Conservation (phyloP, 2,329 filamentous ascomycete species). For the Colletotrichum lindemuthianum region DNA sequence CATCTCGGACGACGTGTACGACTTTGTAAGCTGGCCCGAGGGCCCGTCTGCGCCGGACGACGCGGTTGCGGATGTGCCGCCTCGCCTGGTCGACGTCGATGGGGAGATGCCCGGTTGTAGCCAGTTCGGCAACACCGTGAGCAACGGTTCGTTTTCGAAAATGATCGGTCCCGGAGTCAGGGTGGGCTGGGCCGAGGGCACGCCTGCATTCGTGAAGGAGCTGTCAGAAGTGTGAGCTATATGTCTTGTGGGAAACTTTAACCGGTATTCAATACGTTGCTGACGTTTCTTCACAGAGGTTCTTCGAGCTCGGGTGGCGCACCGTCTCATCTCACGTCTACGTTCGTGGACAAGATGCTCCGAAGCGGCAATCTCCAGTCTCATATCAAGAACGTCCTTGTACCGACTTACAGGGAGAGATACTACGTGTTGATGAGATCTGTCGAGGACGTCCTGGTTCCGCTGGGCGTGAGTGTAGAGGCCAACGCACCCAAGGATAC, state of each 20-base stretch:
- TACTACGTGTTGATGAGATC: slow-evolving; percentile 36
- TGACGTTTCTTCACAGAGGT: background rate
- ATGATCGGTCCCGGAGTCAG: slow-evolving; percentile 82
- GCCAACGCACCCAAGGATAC: background rate
- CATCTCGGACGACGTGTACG: slow-evolving; percentile 92
- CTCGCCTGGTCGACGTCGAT: slow-evolving; percentile 84
- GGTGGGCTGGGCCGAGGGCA: slow-evolving; percentile 86
- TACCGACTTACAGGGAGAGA: slow-evolving; percentile 38
- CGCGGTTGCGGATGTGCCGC: slow-evolving; percentile 62
- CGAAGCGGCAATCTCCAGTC: slow-evolving; percentile 34
- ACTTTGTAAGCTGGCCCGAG: slow-evolving; percentile 80
- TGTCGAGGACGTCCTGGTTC: slow-evolving; percentile 35
- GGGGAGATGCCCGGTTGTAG: slow-evolving; percentile 63
- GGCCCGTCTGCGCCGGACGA: slow-evolving; percentile 41
- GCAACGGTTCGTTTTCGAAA: slow-evolving; percentile 94
- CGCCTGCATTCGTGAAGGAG: slow-evolving; percentile 61
- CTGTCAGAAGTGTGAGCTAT: slow-evolving; percentile 59
- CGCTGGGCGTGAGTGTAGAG: slow-evolving; percentile 13
- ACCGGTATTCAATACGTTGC: accelerated
- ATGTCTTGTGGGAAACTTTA: slow-evolving; percentile 51
- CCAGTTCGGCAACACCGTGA: slow-evolving; percentile 81
- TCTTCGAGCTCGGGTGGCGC: slow-evolving; percentile 36
- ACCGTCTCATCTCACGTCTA: slow-evolving; percentile 38
- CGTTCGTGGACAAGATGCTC: slow-evolving; percentile 37
- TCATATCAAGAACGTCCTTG: slow-evolving; percentile 36